Evolutionary conservation across 2,329 filamentous ascomycete genomes (phyloP).

Genomic region (Penicillium sp.): DNA sequence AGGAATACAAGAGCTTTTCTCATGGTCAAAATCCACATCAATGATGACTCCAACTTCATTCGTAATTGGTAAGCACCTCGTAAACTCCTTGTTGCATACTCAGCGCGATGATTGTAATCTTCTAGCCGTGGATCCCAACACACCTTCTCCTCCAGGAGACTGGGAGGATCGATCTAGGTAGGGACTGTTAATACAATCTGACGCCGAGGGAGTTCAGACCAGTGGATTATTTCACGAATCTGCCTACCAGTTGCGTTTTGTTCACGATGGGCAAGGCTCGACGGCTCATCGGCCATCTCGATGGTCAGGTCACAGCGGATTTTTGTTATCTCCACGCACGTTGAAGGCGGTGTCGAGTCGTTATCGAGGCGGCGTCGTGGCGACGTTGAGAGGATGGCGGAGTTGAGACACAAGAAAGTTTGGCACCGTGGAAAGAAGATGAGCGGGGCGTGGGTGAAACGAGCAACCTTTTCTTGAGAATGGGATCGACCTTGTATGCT

Average conservation of each 20-base stretch:
- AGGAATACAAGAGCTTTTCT: neutral
- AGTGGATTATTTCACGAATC: neutral
- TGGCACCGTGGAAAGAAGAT: neutral
- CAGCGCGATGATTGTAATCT: neutral
- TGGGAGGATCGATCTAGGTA: neutral
- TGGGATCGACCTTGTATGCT: neutral
- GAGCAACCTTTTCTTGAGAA: neutral
- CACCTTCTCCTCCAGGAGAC: neutral
- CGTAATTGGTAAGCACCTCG: neutral
- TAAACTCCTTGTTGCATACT: neutral
- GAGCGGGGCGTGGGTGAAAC: neutral
- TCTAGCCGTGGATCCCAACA: neutral
- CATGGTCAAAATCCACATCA: neutral
- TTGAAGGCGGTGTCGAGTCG: neutral
- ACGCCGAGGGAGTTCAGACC: neutral
- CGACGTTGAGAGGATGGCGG: neutral
- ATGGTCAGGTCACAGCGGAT: neutral
- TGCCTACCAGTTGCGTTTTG: neutral
- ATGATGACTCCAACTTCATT: neutral
- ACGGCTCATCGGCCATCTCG: too few relatives aligned
- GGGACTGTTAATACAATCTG: neutral
- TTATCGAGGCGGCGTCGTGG: neutral
- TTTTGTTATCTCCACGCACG: neutral
- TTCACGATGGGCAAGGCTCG: neutral
- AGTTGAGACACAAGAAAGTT: neutral